Base-by-base conservation (phyloP, 2,329 filamentous ascomycete species). In the Ophiosphaerella korrae region DNA sequence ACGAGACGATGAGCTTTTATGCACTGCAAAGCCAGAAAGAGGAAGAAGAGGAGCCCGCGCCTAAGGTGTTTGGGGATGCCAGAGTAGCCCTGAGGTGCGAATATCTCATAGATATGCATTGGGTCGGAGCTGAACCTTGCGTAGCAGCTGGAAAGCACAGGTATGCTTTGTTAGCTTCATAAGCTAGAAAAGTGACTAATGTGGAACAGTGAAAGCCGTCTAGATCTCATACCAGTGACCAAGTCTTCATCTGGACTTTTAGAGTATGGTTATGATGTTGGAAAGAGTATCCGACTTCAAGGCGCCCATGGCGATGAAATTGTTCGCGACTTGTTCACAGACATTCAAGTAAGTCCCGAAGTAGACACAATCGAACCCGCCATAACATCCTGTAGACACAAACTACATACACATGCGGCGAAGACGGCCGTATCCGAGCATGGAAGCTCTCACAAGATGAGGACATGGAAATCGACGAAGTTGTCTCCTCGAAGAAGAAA, bases 1-100 rank as follows among this genome's bases (percentile, higher is more conserved):
- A 93, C 68, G 90, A 94, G 76, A 86, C 84, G 51, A 83, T 92
- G 55, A 86, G 88, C 14, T 80, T 92, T 50, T 91, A 92, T 68
- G 83, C 87, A 54, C 76, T 89, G 48, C 83, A 85, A 41, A 87
- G 88, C 56, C 82, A 82, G 34, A 76, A 78, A n/a, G 81, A 83
- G 39, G 82, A 83, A 14, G 86, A 84, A 8, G 75, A 80, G 34
- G 76, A 80, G 45, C 73, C 77, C 1, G 65, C 75, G 5, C 78
- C 80, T 23, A 69, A 63, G 34, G 52, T 55, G 1, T 87, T 90
- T 65, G 89, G 89, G 2, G 89, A 94, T 66, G 78, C 91, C 67
- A 79, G 90, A 26, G 75, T 80, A 52, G 74, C 75, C n/a, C 70
- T 92, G 5, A 80, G 78, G 3, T 90, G 88, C 57, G 88, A 89